Base-by-base conservation (phyloP, 148 eudicot genomes). In the Silene latifolia region DNA sequence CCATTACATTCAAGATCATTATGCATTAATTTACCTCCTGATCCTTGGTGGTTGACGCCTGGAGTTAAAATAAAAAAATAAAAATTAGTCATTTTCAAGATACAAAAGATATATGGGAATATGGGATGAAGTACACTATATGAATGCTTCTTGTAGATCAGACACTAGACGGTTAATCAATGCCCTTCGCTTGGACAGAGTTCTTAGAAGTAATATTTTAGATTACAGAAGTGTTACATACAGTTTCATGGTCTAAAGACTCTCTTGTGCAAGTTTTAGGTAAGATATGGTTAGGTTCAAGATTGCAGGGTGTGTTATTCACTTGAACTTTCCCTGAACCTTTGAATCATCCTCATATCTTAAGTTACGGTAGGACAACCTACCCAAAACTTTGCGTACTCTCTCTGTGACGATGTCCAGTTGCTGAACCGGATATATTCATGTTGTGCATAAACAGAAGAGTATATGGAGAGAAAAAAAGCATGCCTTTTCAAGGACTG, bases 41-140 rank as follows among this genome's bases (percentile, higher is more conserved):
- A 89, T 76, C 69, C 84, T 79, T 54, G 89, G 75, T 11, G 77
- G 83, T 25, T 85, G 79, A 47, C 91, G 87, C 85, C 85, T 88
- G 89, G 64, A 62, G 71, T 74, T 66, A 67, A 63, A 67, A 73
- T 68, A 56, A 13, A 13, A 13, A 27, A 75, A 24, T 15, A 29
- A 56, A 65, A 76, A 71, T 77, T 69, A 72, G 81, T 32, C 72
- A 18, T 46, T 21, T 54, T 29, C 47, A 76, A 61, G n/a, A 61
- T 20, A 19, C 47, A n/a, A 10, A n/a, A 14, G 42, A 32, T 54
- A 24, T 23, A 53, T 32, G 7, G 32, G 53, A 61, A 24, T 23
- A 53, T 32, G 7, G 32, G 53, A 71, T 71, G 23, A 23, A 61
- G 46, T 25, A 53, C 21, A 73, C 17, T 12, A 51, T 48, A 51